A percentile compares a stretch with the other conserved stretches of the same genome.
These are phyloP conservation scores for Brassica cretica DNA, from an alignment of 345 rosid species.

Conservation along the genomic window DNA sequence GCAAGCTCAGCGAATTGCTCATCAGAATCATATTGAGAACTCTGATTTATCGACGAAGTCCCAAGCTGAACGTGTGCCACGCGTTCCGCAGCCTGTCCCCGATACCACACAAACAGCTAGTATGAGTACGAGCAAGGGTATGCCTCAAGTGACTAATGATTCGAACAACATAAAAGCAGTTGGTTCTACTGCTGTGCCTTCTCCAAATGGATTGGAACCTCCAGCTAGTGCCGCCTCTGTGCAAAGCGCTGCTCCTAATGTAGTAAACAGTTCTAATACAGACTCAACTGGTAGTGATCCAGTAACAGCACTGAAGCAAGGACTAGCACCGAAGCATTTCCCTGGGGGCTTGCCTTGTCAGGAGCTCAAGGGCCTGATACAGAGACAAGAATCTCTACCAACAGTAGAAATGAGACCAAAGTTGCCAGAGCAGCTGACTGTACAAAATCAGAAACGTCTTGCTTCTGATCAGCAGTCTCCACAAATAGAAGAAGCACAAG, in stretches of 20 bases:
- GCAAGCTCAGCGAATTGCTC: constrained; percentile 67
- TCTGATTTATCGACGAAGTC: constrained; percentile 54
- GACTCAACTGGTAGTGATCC: constrained; percentile 57
- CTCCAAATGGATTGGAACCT: constrained; percentile 65
- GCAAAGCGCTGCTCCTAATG: constrained; percentile 47
- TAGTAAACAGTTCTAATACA: constrained; percentile 48
- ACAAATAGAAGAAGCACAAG: constrained; percentile 56
- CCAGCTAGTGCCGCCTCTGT: constrained; percentile 45
- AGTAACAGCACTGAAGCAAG: constrained; percentile 52
- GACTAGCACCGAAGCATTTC: constrained; percentile 58
- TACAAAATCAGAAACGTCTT: constrained; percentile 60
- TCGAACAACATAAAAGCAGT: constrained; percentile 41
- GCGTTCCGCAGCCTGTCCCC: constrained; percentile 48
- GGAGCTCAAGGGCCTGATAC: constrained; percentile 45
- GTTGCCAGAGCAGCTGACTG: constrained; percentile 56
- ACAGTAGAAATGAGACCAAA: constrained; percentile 56
- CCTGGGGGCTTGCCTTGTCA: constrained; percentile 61
- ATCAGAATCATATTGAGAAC: constrained; percentile 55
- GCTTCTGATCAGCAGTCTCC: constrained; percentile 39
- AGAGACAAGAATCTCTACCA: constrained; percentile 55
- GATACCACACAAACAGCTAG: constrained; percentile 44
- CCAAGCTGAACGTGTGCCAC: constrained; percentile 54
- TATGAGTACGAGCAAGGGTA: constrained; percentile 40
- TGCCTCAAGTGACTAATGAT: constrained; percentile 51
- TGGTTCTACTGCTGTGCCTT: constrained; percentile 49